A percentile compares a stretch with the other conserved stretches of the same genome.
These are phyloP conservation scores for Fomitopsis serialis DNA, from an alignment of 768 basidiomycete genomes.

Conservation along the genomic window DNA sequence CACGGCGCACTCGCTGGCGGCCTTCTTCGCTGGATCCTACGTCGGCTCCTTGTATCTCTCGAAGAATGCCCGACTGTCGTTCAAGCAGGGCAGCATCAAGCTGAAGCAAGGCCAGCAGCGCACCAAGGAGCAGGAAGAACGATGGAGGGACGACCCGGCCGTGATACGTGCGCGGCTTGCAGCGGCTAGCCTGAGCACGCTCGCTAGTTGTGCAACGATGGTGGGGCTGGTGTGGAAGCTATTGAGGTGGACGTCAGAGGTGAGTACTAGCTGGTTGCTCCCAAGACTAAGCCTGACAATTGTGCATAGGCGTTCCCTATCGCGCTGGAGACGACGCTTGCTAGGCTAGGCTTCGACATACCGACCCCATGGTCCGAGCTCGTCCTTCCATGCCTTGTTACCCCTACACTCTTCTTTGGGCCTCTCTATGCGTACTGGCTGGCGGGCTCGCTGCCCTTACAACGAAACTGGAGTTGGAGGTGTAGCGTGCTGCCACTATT, in stretches of 20 bases:
- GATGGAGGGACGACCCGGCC: slow-evolving; percentile 77
- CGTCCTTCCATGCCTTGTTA: slow-evolving; percentile 54
- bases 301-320: not conserved
- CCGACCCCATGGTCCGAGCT: slow-evolving; percentile 16
- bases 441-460: slow-evolving; percentile 46
- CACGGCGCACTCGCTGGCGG: slow-evolving; percentile 48
- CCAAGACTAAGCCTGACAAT: not conserved
- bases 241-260: slow-evolving; percentile 12
- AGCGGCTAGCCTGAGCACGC: slow-evolving; percentile 61
- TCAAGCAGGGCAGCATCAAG: slow-evolving; percentile 29
- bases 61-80: slow-evolving; percentile 55
- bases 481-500: slow-evolving; percentile 36
- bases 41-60: slow-evolving; percentile 82
- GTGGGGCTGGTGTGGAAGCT: slow-evolving; percentile 33
- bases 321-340: slow-evolving; percentile 26
- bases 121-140: slow-evolving; percentile 34
- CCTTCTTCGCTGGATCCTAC: slow-evolving; percentile 59
- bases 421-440: slow-evolving; percentile 62
- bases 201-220: slow-evolving; percentile 49
- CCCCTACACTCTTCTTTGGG: slow-evolving; percentile 72
- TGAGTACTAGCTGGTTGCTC: slow-evolving; percentile 8
- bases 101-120: slow-evolving; percentile 19
- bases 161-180: slow-evolving; percentile 77
- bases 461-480: slow-evolving; percentile 41
- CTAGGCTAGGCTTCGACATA: slow-evolving; percentile 34